Percentiles rank a stretch among this genome's conserved stretches.
Conservation (phyloP, 2,329 filamentous ascomycete species). For the Aureobasidium sp. region DNA sequence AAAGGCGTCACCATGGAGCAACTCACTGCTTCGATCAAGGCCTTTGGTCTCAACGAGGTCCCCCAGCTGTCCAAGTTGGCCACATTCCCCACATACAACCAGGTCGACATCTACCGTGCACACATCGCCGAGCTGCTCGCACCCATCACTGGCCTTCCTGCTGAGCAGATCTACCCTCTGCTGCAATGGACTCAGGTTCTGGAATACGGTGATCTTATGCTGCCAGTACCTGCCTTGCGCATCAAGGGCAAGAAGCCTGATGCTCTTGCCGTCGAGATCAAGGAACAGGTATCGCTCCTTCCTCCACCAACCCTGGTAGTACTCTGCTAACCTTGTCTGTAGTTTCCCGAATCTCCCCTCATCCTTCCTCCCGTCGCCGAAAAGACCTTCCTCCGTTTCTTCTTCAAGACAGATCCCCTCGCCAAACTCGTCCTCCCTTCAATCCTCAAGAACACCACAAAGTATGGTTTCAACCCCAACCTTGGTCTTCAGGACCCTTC, state of each 20-base stretch:
- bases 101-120: constrained; percentile 81
- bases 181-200: constrained; percentile 82
- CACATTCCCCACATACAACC: constrained; percentile 73
- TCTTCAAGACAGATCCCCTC: constrained; percentile 77
- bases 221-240: constrained; percentile 83
- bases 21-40: constrained; percentile 39
- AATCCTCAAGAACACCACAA: constrained; percentile 66
- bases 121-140: constrained; percentile 77
- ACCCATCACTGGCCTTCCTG: constrained; percentile 74
- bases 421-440: constrained; percentile 72
- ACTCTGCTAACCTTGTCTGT: constrained; percentile 3
- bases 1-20: constrained; percentile 32
- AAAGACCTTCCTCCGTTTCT: constrained; percentile 81
- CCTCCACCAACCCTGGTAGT: background rate
- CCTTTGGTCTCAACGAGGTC: constrained; percentile 42
- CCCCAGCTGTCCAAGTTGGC: constrained; percentile 43
- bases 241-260: constrained; percentile 72
- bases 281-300: constrained; percentile 45
- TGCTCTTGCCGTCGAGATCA: constrained; percentile 62
- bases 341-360: constrained; percentile 80
- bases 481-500: constrained; percentile 67
- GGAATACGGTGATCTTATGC: constrained; percentile 84
- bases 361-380: constrained; percentile 74
- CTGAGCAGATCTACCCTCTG: constrained; percentile 75
- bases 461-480: constrained; percentile 70